phyloP scores from a whole-genome alignment of 495 filamentous ascomycete genomes.

The Penicillium antarcticum region DNA sequence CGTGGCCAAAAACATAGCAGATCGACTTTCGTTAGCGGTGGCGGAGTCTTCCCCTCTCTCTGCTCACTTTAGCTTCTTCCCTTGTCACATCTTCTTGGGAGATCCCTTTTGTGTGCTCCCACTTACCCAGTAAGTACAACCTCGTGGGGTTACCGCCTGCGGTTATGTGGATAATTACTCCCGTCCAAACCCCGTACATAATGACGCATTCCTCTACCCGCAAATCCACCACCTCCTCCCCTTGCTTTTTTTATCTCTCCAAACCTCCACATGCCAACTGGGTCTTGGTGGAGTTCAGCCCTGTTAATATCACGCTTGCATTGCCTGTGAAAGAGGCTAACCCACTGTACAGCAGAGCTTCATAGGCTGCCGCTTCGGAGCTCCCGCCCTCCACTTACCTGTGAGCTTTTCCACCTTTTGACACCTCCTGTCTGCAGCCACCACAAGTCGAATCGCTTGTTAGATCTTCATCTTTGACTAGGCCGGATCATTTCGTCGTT shows the following conservation, averaged over 20 bases:
- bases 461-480: not conserved
- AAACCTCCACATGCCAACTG: constrained; percentile 22
- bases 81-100: not conserved
- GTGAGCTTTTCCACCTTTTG: constrained; percentile 10
- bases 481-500: not conserved
- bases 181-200: constrained; percentile 25
- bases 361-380: constrained; percentile 10
- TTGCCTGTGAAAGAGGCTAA: constrained; percentile 17
- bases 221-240: constrained; percentile 16
- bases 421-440: not conserved
- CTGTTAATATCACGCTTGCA: constrained; percentile 3
- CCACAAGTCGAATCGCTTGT: not conserved
- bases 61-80: constrained; percentile 1
- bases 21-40: constrained; percentile 11
- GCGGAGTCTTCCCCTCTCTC: constrained; percentile 15
- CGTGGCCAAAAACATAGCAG: constrained; percentile 16
- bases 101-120: constrained; percentile 1
- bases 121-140: not conserved
- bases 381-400: constrained; percentile 7
- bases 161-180: constrained; percentile 11
- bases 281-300: constrained; percentile 21
- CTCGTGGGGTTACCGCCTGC: not conserved
- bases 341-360: constrained; percentile 20
- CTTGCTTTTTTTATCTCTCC: constrained; percentile 1
- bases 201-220: constrained; percentile 41